phyloP scores from a whole-genome alignment of 352 stramenopile species.

The Phytophthora cactorum region DNA sequence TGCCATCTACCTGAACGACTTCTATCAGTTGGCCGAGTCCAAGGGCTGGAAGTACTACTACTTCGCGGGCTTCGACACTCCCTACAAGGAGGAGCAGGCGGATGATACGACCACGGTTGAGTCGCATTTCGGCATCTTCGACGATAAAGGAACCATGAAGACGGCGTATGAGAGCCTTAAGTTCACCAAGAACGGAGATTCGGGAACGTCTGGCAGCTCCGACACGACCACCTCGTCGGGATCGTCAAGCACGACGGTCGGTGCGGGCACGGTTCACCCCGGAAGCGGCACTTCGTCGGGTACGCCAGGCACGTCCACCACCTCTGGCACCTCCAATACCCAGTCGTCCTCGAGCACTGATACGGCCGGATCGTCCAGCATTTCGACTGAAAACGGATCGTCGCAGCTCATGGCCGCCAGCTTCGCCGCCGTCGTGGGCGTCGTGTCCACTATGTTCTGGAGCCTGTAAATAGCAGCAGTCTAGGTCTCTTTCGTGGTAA shows the following conservation, averaged over 20 bases:
- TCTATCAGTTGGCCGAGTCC: conserved; percentile 64
- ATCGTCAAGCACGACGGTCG: conserved; percentile 27
- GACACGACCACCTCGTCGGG: conserved; percentile 17
- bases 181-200: conserved; percentile 46
- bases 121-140: conserved; percentile 81
- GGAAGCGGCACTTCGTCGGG: conserved; percentile 21
- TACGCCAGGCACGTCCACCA: conserved; percentile 22
- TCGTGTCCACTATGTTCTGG: conserved; percentile 46
- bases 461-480: conserved; percentile 38
- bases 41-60: conserved; percentile 90
- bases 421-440: conserved; percentile 38
- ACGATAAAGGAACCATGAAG: conserved; percentile 71
- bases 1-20: conserved; percentile 79
- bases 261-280: conserved; percentile 32
- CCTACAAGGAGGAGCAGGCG: conserved; percentile 70
- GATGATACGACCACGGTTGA: conserved; percentile 67
- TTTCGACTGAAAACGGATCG: conserved; percentile 30
- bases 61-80: conserved; percentile 85
- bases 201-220: conserved; percentile 34
- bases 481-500: conserved; percentile 1
- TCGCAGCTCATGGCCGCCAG: conserved; percentile 40
- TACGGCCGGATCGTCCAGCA: conserved; percentile 25
- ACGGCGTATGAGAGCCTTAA: conserved; percentile 60
- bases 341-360: conserved; percentile 26
- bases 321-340: conserved; percentile 23